Evolutionary conservation across 208 protist species (phyloP), one percentile per base, ranked within the genome.

Genomic region (Acanthamoeba lenticulata): DNA sequence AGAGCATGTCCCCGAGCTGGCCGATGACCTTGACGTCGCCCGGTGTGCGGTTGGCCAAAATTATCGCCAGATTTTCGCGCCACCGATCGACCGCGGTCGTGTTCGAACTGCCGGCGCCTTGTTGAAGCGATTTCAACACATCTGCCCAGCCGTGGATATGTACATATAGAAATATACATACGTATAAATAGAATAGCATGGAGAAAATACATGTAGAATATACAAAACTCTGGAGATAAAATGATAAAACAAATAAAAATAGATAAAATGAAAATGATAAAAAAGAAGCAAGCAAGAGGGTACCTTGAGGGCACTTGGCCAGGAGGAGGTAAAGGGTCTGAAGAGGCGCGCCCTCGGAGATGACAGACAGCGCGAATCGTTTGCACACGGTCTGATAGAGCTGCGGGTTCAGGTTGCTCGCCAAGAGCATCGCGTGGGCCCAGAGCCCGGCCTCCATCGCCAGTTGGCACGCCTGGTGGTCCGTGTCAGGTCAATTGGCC

Each of bases 1-100:
- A 94, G 44, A 94, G 44, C 69, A 52, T 67, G 91, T 94, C 91
- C 24, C 91, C 91, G n/a, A 94, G 69, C 44, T 94, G 72, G 38
- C 91, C 91, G 38, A 94, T 94, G n/a, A 94, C 91, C 38, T 47
- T 49, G 42, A 77, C 40, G 38, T 94, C 91, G 38, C 55, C 65
- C 36, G 24, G 38, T 11, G 49, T 52, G 27, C 65, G 49, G 91
- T 94, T 94, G 52, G 91, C 62, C 19, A 94, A 21, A 44, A 94
- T 77, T 17, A 88, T 34, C n/a, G 91, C 91, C 38, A 94, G 27
- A 32, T 94, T 94, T 44, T 94, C 91, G 44, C 91, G 55, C 91
- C 91, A 94, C 29, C 91, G 55, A 36, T 94, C 91, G 9, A 94
- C n/a, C 27, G 45, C 32, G 24, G 91, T 52, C 6, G 24, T 40